A percentile compares a stretch with the other conserved stretches of the same genome.
Conservation (phyloP, 371 early-diverging fungal genomes). For the Actinomortierella wolfii region DNA sequence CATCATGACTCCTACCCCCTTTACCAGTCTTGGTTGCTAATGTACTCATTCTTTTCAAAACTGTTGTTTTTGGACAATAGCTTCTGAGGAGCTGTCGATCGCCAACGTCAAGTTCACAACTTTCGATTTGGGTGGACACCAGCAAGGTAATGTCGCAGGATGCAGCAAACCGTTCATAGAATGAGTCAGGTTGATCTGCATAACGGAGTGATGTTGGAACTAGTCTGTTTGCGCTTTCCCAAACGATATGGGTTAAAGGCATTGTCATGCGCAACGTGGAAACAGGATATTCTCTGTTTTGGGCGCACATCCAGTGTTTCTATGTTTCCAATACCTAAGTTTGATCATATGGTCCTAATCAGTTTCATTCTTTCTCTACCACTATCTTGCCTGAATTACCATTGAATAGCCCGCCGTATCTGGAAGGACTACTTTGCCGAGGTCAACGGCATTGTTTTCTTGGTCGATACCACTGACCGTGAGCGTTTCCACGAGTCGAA, state of each 20-base stretch:
- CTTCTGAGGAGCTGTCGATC: slow-evolving; percentile 96
- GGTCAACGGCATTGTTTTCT: slow-evolving; percentile 95
- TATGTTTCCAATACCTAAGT: too few relatives aligned
- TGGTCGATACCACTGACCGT: slow-evolving; percentile 92
- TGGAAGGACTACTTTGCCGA: slow-evolving; percentile 99
- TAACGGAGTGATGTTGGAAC: too few relatives aligned
- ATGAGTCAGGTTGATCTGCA: too few relatives aligned
- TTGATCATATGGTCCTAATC: too few relatives aligned
- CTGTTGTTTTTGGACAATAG: slow-evolving; percentile 47
- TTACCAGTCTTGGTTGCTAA: neutral
- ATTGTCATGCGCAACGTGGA: too few relatives aligned
- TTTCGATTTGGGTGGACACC: slow-evolving; percentile 97
- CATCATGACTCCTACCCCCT: neutral
- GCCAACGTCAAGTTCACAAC: slow-evolving; percentile 97
- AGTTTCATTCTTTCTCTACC: neutral
- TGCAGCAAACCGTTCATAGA: too few relatives aligned
- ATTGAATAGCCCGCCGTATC: slow-evolving; percentile 83
- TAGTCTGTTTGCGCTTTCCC: too few relatives aligned
- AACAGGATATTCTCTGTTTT: too few relatives aligned
- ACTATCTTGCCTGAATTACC: neutral
- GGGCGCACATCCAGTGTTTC: too few relatives aligned
- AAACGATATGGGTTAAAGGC: too few relatives aligned
- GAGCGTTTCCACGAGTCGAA: slow-evolving; percentile 89
- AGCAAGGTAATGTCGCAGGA: slow-evolving; percentile 73
- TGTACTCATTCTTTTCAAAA: neutral